A percentile compares a stretch with the other conserved stretches of the same genome.
These are phyloP conservation scores for Trypanosoma mega DNA, from an alignment of 208 protist genomes.

Conservation along the genomic window DNA sequence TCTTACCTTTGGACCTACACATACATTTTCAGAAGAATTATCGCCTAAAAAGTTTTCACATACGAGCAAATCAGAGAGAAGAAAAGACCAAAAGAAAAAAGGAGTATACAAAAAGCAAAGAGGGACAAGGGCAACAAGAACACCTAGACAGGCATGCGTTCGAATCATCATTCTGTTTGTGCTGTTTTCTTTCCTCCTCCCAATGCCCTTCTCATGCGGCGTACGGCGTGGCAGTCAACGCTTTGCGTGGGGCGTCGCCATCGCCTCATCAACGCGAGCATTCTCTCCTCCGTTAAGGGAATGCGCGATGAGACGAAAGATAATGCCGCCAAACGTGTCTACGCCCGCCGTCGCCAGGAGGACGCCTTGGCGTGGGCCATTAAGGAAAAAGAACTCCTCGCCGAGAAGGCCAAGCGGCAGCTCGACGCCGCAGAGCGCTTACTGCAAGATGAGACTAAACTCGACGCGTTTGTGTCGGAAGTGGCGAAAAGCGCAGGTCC, in stretches of 20 bases:
- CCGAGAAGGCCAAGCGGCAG: slow-evolving; percentile 71
- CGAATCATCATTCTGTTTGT: too few relatives aligned
- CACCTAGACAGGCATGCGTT: neutral
- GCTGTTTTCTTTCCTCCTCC: too few relatives aligned
- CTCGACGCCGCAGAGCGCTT: slow-evolving; percentile 49
- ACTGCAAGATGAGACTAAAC: slow-evolving; percentile 40
- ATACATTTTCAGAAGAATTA: too few relatives aligned
- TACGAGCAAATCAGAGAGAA: too few relatives aligned
- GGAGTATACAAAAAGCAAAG: too few relatives aligned
- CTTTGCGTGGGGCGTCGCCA: neutral
- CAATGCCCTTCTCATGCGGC: too few relatives aligned
- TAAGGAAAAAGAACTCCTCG: slow-evolving; percentile 76
- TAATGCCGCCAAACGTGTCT: slow-evolving; percentile 72
- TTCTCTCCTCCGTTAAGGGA: slow-evolving; percentile 61
- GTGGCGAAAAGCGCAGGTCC: slow-evolving; percentile 47
- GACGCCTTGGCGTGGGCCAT: slow-evolving; percentile 73
- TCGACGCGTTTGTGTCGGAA: slow-evolving; percentile 53
- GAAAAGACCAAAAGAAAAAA: too few relatives aligned
- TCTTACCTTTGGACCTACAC: too few relatives aligned
- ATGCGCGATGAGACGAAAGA: slow-evolving; percentile 72
- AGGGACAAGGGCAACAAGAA: too few relatives aligned
- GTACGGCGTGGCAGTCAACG: neutral
- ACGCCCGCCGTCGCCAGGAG: slow-evolving; percentile 64
- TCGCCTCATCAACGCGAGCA: slow-evolving; percentile 75
- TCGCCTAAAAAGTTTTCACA: too few relatives aligned